Evolutionary conservation across 1,284 basidiomycete species (phyloP).

Genomic region (Cutaneotrichosporon spelunceum): DNA sequence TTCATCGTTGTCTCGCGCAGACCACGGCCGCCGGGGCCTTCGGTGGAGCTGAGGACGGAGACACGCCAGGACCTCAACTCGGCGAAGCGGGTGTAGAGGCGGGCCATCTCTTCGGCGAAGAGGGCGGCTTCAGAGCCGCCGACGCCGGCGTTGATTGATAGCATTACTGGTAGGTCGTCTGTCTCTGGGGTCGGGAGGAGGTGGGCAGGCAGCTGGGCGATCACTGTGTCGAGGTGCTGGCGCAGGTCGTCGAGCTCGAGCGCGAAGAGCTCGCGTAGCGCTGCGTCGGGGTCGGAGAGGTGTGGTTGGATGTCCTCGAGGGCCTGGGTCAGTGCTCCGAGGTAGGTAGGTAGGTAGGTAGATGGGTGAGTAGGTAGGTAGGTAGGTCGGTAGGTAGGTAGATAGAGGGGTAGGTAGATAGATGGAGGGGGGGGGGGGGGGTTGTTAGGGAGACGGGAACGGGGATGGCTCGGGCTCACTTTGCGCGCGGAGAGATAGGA

Average conservation of each 20-base stretch:
- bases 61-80: conserved; percentile 52
- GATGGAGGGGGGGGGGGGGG: too few relatives aligned
- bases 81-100: conserved; percentile 79
- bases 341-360: too few relatives aligned
- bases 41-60: conserved; percentile 38
- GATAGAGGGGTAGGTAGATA: too few relatives aligned
- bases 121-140: conserved; percentile 86
- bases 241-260: conserved; percentile 65
- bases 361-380: too few relatives aligned
- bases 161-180: conserved; percentile 65
- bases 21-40: conserved; percentile 62
- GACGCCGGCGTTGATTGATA: conserved; percentile 90
- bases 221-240: conserved; percentile 55
- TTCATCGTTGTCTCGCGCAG: conserved; percentile 74
- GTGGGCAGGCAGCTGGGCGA: conserved; percentile 63
- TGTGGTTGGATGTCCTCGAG: conserved; percentile 63
- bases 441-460: too few relatives aligned
- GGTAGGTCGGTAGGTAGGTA: too few relatives aligned
- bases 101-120: conserved; percentile 72
- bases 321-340: conserved; percentile 55
- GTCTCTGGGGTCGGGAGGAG: conserved; percentile 70
- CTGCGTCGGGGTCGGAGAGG: conserved; percentile 70
- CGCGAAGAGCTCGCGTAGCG: conserved; percentile 69
- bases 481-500: conserved; percentile 55
- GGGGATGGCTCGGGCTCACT: too few relatives aligned